Base-by-base conservation (phyloP, 768 basidiomycete genomes). In the Pisolithus albus region DNA sequence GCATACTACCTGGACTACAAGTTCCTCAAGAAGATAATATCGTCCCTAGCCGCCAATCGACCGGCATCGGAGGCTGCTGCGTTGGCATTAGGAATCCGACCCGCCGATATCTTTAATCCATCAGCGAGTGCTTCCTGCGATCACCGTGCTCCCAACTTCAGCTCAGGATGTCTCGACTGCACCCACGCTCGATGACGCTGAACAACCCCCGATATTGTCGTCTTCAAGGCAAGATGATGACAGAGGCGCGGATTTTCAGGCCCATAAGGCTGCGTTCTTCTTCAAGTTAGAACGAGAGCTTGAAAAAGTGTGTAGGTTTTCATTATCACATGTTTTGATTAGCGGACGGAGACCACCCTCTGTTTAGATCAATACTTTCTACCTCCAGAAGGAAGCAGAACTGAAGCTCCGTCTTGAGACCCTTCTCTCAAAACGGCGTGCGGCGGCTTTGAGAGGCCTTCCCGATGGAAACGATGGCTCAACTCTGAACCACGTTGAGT, bases 1-100 rank as follows among this genome's bases (percentile, higher is more conserved):
- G 67, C 76, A 40, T 91, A 90, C 74, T 98, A 98, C 72, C 82
- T 97, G 53, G 94, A 98, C 73, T 99, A 99, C 81, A 99, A 99
- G 75, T 88, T 87, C 61, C 78, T 96, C 66, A 96, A 96, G 74
- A 92, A 98, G 79, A 97, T 98, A 62, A 93, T 99, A 62, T 95
- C 94, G 54, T 96, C 94, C 13, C 81, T 97, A 55, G 83, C 84
- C 47, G 86, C 89, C 28, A 89, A 92, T 67, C 82, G 90, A 52
- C 91, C 92, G 7, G 89, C 88, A 45, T 85, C 91, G 7, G 92
- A 96, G 68, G 90, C 91, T 21, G 90, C 91, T 30, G 81, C 89
- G 21, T 73, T 96, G 49, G 90, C 91, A 11, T 74, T 88, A 46
- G 91, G 91, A 49, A 74, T 88, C 58, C 84, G 89, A 59, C 88